Evolutionary conservation across 495 filamentous ascomycete genomes (phyloP), one percentile per base, ranked within the genome.

Genomic region (Friedmanniomyces endolithicus): DNA sequence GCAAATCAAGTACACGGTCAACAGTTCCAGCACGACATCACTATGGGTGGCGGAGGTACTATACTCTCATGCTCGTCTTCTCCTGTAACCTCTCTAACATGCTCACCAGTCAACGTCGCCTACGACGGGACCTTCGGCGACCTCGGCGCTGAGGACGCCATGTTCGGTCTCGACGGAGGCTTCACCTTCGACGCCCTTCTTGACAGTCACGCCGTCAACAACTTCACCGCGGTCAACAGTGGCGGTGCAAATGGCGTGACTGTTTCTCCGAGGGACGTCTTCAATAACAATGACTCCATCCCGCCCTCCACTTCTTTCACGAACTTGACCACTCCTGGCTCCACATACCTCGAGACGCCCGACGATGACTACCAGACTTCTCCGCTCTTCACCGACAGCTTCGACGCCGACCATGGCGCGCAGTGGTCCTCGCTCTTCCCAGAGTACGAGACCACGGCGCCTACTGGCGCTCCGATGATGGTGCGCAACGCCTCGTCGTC

Each of bases 301-400:
- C 87, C 88, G 37, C 86, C 88, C 51, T 95, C 90, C 0, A 74
- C 83, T 39, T 81, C 87, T 14, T 85, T 88, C 65, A 94, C 89
- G 7, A 82, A 88, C 55, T 62, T 95, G 61, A 92, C 88, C 52
- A 94, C 90, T 50, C 90, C 86, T 29, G 83, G 79, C 19, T 75
- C 85, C 22, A 80, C 83, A 37, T 82, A 80, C 67, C 54, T 67
- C n/a, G 86, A 84, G 54, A 90, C 86, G 34, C 87, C 88, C 19
- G 80, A 74, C 34, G 80, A 85, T 58, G 79, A 77, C 64, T 87
- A 81, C 56, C 82, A 92, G 55, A 78, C 84, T 1, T 95, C 90
- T 48, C 90, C 90, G 0, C 79, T 95, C 44, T 89, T 92, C 68
- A 80, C 83, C 39, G 74, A 78, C 48, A 63, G 11, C 48, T 55